A percentile compares a stretch with the other conserved stretches of the same genome.
Conservation (phyloP, 176 grass and related monocot genomes). For the Oryza punctata region DNA sequence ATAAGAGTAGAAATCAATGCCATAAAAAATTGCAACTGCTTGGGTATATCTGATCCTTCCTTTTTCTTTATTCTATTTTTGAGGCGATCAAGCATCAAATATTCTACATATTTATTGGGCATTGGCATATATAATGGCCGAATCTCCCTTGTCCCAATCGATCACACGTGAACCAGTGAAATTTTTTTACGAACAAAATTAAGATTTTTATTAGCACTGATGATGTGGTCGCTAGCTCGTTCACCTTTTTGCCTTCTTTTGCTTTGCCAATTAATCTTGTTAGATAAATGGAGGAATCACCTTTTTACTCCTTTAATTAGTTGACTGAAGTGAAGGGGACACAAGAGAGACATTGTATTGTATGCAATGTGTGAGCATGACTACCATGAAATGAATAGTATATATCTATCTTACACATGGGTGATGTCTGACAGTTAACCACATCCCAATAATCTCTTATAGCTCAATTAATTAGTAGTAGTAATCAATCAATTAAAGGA, state of each 20-base stretch:
- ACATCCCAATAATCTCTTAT: constrained; percentile 15
- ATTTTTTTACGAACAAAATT: constrained; percentile 6
- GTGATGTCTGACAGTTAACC: constrained; percentile 42
- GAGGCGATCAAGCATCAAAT: background rate
- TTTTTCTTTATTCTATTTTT: background rate
- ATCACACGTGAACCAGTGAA: constrained; percentile 34
- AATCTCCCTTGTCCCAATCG: background rate
- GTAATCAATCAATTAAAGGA: background rate
- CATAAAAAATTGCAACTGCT: background rate
- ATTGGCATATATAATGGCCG: background rate
- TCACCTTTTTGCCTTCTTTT: constrained; percentile 10
- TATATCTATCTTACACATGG: background rate
- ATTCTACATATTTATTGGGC: background rate
- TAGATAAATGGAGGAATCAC: constrained; percentile 57
- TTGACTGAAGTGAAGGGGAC: constrained; percentile 30
- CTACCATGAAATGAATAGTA: background rate
- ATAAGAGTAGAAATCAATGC: background rate
- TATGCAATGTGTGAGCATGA: background rate
- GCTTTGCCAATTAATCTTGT: constrained; percentile 8
- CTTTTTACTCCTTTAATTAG: constrained; percentile 16
- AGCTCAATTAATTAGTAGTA: background rate
- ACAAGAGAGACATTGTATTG: background rate
- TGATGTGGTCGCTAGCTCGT: background rate
- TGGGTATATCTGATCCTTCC: background rate
- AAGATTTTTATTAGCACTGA: background rate